Percentiles rank a stretch among this genome's conserved stretches.
phyloP scores from a whole-genome alignment of 1,139 yeast species.

The Pichia sp. region DNA sequence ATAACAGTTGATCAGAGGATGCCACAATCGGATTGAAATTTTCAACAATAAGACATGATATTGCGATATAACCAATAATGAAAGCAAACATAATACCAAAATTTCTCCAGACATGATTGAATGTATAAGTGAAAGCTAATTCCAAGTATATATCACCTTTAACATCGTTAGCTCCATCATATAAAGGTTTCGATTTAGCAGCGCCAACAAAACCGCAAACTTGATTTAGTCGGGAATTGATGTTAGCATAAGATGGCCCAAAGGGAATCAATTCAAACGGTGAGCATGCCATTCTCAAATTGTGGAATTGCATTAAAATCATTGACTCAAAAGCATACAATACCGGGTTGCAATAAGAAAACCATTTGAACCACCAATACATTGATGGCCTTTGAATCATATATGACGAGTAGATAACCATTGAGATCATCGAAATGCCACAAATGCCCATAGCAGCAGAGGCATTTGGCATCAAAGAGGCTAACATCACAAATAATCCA shows the following conservation, averaged over 20 bases:
- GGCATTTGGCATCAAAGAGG: conserved; percentile 42
- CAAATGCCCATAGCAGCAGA: conserved; percentile 49
- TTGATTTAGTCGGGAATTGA: conserved; percentile 36
- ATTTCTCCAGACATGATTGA: conserved; percentile 47
- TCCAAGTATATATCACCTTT: conserved; percentile 41
- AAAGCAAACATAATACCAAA: conserved; percentile 45
- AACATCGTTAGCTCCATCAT: conserved; percentile 43
- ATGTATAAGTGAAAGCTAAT: conserved; percentile 36
- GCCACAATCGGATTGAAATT: conserved; percentile 20
- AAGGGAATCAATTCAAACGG: conserved; percentile 40
- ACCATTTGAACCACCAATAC: conserved; percentile 66
- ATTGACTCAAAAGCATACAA: conserved; percentile 54
- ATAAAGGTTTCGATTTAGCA: conserved; percentile 31
- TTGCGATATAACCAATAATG: conserved; percentile 37
- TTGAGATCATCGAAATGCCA: conserved; percentile 44
- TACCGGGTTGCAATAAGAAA: conserved; percentile 51
- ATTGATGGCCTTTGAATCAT: conserved; percentile 54
- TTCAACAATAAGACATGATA: conserved; percentile 36
- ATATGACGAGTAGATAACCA: conserved; percentile 50
- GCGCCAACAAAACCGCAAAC: conserved; percentile 51
- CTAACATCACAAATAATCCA: conserved; percentile 44
- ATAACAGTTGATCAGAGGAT: conserved; percentile 25
- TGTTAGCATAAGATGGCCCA: conserved; percentile 44
- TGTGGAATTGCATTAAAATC: conserved; percentile 52
- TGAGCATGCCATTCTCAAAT: conserved; percentile 48